Evolutionary conservation across 139 green algal genomes (phyloP), one percentile per base, ranked within the genome.

Genomic region (Haematococcus sp.): DNA sequence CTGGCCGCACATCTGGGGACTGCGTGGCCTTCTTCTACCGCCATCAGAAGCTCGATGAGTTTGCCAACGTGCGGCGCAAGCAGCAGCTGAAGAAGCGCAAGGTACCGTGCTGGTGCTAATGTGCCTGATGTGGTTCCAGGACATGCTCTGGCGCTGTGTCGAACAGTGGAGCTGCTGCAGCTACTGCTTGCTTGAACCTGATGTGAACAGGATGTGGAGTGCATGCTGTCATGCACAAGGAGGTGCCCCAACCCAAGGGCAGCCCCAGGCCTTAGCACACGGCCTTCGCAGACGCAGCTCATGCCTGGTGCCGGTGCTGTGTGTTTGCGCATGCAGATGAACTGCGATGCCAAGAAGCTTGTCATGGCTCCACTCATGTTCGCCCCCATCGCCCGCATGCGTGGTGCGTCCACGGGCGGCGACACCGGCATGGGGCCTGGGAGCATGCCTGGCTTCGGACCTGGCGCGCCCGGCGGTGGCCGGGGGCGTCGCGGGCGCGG

Each of bases 71-170:
- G 32, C 84, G 94, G 17, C 86, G 88, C 64, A 96, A 93, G 82
- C 89, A 92, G 82, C 88, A 95, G 86, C 83, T 95, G n/a, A 93
- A 94, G 71, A 98, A 98, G 87, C 81, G 91, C 63, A 74, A 91
- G 2, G 69, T 87, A 76, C 85, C 5, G 31, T 69, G 61, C 28
- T 20, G 11, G 31, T 49, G 61, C 5, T 5, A 7, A 20, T 44
- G 31, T 17, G 61, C 31, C 27, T 35, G 64, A 13, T 27, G 31
- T 16, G 63, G 9, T 13, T 17, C 63, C 25, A 25, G 20, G 15
- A 11, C 63, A 23, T 9, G 31, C 11, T n/a, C 63, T 20, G 63
- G 28, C n/a, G n/a, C n/a, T 25, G 58, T 16, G 61, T 58, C 1
- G 25, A 4, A 22, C 59, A 55, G 71, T 63, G 71, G 58, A 61